A percentile compares a stretch with the other conserved stretches of the same genome.
These are phyloP conservation scores for Gracilariopsis chorda DNA, from an alignment of 23 red algal species.

Conservation along the genomic window DNA sequence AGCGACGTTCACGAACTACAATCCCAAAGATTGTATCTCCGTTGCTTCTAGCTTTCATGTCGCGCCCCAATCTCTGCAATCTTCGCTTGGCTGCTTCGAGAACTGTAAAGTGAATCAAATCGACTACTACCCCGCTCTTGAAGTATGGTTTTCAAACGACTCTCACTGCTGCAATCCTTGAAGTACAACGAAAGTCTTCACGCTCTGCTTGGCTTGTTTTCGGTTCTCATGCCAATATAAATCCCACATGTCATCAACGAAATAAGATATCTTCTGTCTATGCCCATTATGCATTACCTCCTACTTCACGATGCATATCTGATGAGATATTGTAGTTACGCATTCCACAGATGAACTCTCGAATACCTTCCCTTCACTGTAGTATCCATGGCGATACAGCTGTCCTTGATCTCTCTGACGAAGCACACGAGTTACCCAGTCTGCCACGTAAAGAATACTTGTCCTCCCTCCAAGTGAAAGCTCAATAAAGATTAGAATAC, in stretches of 20 bases:
- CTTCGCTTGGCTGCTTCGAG: no score
- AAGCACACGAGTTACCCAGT: neutral
- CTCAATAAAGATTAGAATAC: neutral
- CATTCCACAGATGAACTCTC: neutral
- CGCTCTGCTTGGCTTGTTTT: neutral
- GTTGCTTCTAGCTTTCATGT: no score
- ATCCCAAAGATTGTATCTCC: no score
- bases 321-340: neutral
- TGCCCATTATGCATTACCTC: neutral
- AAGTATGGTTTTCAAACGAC: no score
- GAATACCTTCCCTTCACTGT: neutral
- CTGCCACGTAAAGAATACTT: neutral
- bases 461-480: neutral
- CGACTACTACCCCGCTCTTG: no score
- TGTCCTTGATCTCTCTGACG: neutral
- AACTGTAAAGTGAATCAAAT: no score
- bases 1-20: no score
- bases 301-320: neutral
- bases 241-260: neutral
- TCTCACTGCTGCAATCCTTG: neutral
- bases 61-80: no score
- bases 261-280: neutral
- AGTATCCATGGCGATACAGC: neutral
- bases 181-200: neutral
- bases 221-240: no score